Percentiles rank a stretch among this genome's conserved stretches.
These are phyloP conservation scores for Solanum chmielewskii DNA, from an alignment of 257 asterid species.

Conservation along the genomic window DNA sequence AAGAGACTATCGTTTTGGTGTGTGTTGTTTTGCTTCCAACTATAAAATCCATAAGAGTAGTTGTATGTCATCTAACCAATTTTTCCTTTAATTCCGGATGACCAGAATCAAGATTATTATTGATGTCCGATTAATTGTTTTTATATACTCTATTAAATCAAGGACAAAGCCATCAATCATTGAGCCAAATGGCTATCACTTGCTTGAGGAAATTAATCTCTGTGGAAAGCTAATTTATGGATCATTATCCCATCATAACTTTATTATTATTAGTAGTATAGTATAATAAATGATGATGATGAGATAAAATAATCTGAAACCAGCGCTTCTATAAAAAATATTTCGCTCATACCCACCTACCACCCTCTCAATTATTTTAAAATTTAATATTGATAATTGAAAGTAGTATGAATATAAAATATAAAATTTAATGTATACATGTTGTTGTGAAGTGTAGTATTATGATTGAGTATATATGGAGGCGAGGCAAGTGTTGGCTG, in stretches of 20 bases:
- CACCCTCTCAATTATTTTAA: background rate
- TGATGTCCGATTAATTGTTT: background rate
- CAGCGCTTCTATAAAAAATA: background rate
- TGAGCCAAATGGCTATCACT: background rate
- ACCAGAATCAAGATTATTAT: background rate
- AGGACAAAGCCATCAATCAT: background rate
- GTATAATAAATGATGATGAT: too few species aligned
- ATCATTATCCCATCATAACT: background rate
- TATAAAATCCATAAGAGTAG: background rate
- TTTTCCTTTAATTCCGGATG: background rate
- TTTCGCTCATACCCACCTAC: background rate
- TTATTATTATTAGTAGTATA: too few species aligned
- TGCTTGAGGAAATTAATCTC: background rate
- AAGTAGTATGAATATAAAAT: too few species aligned
- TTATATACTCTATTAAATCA: background rate
- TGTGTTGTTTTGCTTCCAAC: background rate
- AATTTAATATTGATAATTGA: too few species aligned
- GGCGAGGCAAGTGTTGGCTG: constrained; percentile 49
- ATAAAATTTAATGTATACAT: too few species aligned
- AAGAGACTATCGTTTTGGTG: background rate
- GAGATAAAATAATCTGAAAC: too few species aligned
- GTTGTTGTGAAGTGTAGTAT: too few species aligned
- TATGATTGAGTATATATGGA: too few species aligned
- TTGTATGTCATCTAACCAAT: background rate
- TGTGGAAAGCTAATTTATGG: background rate